Conservation (phyloP, 1,284 basidiomycete genomes). For the Fereydounia khargensis region DNA sequence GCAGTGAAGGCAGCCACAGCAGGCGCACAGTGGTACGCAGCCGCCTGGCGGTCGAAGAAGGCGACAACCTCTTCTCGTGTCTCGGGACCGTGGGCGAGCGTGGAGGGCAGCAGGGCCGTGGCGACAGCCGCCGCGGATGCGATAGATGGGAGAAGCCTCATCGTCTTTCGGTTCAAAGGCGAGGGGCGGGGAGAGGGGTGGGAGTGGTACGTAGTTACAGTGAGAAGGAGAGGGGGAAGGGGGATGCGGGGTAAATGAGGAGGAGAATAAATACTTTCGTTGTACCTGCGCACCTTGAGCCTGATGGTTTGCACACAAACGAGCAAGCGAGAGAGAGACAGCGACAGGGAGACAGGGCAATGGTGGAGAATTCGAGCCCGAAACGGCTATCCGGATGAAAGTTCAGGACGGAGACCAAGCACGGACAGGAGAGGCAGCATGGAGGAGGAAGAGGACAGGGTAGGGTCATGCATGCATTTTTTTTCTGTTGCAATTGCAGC, state of each 20-base stretch:
- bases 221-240: not conserved
- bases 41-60: slow-evolving; percentile 50
- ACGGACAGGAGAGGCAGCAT: too few species aligned
- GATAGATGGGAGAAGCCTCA: slow-evolving; percentile 26
- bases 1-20: slow-evolving; percentile 56
- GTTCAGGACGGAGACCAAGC: too few species aligned
- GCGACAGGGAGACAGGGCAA: too few species aligned
- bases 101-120: slow-evolving; percentile 18
- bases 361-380: too few species aligned
- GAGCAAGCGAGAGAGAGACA: too few species aligned
- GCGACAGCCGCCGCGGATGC: slow-evolving; percentile 16
- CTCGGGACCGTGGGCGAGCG: slow-evolving; percentile 49
- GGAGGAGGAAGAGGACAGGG: too few species aligned
- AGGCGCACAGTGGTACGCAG: slow-evolving; percentile 59
- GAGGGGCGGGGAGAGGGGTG: not conserved
- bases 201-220: not conserved
- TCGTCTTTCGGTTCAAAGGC: slow-evolving; percentile 4
- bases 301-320: not conserved
- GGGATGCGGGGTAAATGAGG: not conserved
- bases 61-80: slow-evolving; percentile 50
- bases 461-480: too few species aligned
- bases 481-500: too few species aligned
- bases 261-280: not conserved
- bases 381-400: too few species aligned
- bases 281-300: too few species aligned